Evolutionary conservation across 306 rosid genomes (phyloP).

Genomic region (Dalbergia cochinchinensis): DNA sequence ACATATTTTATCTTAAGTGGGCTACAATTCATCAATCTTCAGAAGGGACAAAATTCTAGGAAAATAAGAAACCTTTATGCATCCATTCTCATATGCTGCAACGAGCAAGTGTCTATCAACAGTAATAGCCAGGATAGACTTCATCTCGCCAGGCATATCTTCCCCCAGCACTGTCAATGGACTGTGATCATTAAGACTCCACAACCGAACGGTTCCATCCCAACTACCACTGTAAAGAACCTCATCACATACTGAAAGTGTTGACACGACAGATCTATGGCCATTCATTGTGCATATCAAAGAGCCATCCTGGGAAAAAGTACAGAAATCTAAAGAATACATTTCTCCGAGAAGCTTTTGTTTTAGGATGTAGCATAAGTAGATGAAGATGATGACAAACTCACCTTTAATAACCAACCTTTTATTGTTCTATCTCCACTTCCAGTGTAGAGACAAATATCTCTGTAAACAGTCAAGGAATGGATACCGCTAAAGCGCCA

Average conservation of each 20-base stretch:
- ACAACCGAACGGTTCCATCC: slow-evolving; percentile 93
- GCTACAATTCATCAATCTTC: slow-evolving; percentile 42
- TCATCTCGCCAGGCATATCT: slow-evolving; percentile 60
- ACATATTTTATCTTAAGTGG: slow-evolving; percentile 36
- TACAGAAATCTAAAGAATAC: slow-evolving; percentile 42
- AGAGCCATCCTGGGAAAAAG: slow-evolving; percentile 70
- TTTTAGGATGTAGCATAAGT: slow-evolving; percentile 20
- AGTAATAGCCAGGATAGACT: slow-evolving; percentile 70
- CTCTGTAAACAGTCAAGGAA: slow-evolving; percentile 67
- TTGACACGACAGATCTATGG: slow-evolving; percentile 86
- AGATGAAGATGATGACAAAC: slow-evolving; percentile 33
- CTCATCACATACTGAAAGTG: slow-evolving; percentile 69
- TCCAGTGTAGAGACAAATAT: slow-evolving; percentile 73
- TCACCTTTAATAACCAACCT: slow-evolving; percentile 84
- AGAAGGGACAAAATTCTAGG: slow-evolving; percentile 26
- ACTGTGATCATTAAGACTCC: slow-evolving; percentile 90
- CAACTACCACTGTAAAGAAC: slow-evolving; percentile 97
- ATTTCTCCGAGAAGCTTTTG: slow-evolving; percentile 32
- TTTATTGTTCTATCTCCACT: slow-evolving; percentile 90
- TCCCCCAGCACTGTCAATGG: slow-evolving; percentile 81
- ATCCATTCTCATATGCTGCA: slow-evolving; percentile 87
- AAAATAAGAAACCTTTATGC: slow-evolving; percentile 69
- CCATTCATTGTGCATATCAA: slow-evolving; percentile 81
- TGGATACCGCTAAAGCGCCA: slow-evolving; percentile 98
- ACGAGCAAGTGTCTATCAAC: slow-evolving; percentile 67